Base-by-base conservation (phyloP, 352 stramenopile genomes). In the Albugo candida region DNA sequence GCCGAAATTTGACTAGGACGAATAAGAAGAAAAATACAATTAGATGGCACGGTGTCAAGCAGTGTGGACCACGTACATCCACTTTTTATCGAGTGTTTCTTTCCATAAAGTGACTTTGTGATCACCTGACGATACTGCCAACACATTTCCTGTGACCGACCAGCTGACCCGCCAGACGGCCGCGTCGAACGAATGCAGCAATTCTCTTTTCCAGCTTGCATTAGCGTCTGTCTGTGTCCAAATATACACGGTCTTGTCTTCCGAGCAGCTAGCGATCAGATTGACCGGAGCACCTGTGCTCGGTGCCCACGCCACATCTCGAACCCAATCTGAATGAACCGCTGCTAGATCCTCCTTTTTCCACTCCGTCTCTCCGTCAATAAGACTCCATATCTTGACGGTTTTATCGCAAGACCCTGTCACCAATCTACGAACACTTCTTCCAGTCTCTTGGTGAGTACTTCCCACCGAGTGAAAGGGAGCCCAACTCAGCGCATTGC, bases 21-120 rank as follows among this genome's bases (percentile, higher is more conserved):
- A 17, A 17, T 41, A 46, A 57, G 51, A 46, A 18, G 47, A 20
- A 64, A 17, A 41, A 36, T 41, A 59, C 20, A 37, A n/a, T 19
- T 55, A 43, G 8, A 51, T 10, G 24, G 3, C 3, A 3, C 3
- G 8, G 3, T 31, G 3, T 31, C 3, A 31, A 31, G 8, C 3
- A 10, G 24, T 31, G 3, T 31, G 24, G 36, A 39, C 11, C 53
- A 85, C 68, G 58, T 80, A 83, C 73, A 88, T 87, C 94, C 94
- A 99, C 52, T 84, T 91, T 54, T 95, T 95, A 72, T 97, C 87
- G 21, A 98, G 72, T 41, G 70, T 93, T 62, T 97, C 83, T 66
- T 99, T 99, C 94, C 94, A 99, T 2, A 99, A 62, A 39, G 84
- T 96, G 5, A 98, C 94, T 69, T 94, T 85, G 64, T 96, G 84